Percentiles rank a stretch among this genome's conserved stretches.
Evolutionary conservation across 495 filamentous ascomycete species (phyloP).

Genomic region (Elasticomyces elasticus): DNA sequence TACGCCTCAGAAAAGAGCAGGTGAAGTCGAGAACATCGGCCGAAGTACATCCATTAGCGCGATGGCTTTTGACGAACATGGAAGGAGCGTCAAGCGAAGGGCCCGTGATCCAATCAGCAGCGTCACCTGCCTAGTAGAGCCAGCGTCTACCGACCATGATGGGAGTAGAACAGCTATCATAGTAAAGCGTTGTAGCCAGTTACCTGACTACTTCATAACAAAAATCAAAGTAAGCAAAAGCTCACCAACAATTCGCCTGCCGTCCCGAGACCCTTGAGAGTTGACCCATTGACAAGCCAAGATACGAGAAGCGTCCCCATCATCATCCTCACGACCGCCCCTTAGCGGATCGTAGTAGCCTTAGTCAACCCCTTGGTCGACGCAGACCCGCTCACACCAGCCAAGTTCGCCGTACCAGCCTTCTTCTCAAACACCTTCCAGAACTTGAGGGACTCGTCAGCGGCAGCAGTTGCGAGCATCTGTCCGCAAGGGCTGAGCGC

Average conservation of each 20-base stretch:
- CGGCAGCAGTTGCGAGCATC: constrained; percentile 90
- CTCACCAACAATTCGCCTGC: background rate
- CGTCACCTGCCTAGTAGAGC: too few relatives aligned
- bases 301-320: background rate
- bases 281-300: background rate
- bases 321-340: background rate
- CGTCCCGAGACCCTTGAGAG: background rate
- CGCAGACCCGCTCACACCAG: constrained; percentile 47
- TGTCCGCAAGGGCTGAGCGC: constrained; percentile 92
- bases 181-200: background rate
- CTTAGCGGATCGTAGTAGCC: constrained; percentile 93
- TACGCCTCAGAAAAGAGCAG: too few relatives aligned
- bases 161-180: too few relatives aligned
- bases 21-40: too few relatives aligned
- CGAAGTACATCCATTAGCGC: too few relatives aligned
- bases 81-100: too few relatives aligned
- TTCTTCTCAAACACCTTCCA: constrained; percentile 99
- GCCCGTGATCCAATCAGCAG: too few relatives aligned
- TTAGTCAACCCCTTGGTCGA: constrained; percentile 66
- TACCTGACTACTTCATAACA: background rate
- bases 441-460: constrained; percentile 97
- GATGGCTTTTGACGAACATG: too few relatives aligned
- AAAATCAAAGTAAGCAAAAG: background rate
- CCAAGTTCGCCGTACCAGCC: constrained; percentile 52
- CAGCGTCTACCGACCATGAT: too few relatives aligned